A percentile compares a stretch with the other conserved stretches of the same genome.
Evolutionary conservation across 306 rosid species (phyloP).

Genomic region (Vachellia pachyceras): DNA sequence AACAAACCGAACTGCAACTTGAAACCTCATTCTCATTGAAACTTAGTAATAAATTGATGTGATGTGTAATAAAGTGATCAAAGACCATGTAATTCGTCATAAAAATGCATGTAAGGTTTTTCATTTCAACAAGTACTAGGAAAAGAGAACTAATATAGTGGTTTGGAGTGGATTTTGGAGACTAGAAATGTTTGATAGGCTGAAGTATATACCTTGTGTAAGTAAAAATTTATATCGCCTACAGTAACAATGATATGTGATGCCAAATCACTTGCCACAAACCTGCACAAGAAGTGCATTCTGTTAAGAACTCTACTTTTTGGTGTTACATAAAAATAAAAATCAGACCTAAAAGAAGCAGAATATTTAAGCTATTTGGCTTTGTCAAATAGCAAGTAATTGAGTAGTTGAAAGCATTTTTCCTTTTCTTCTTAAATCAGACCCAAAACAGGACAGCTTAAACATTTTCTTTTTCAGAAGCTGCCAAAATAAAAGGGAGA

Average conservation of each 20-base stretch:
- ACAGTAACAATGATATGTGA: slow-evolving; percentile 70
- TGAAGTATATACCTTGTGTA: slow-evolving; percentile 79
- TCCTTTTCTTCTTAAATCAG: slow-evolving; percentile 18
- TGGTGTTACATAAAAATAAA: slow-evolving; percentile 24
- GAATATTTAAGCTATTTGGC: slow-evolving; percentile 2
- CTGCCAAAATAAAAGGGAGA: not conserved
- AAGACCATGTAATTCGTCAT: too few relatives aligned
- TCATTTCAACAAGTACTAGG: not conserved
- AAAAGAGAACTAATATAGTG: slow-evolving; percentile 6
- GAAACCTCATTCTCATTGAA: slow-evolving; percentile 20
- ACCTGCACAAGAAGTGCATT: slow-evolving; percentile 61
- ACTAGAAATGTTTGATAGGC: too few relatives aligned
- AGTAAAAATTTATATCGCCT: slow-evolving; percentile 74
- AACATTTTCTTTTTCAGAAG: not conserved
- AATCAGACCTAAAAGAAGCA: not conserved
- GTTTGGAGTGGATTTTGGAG: not conserved
- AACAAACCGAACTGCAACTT: not conserved
- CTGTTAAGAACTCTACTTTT: slow-evolving; percentile 22
- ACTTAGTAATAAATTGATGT: not conserved
- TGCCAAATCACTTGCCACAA: slow-evolving; percentile 82
- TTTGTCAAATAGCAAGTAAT: not conserved
- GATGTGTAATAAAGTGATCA: not conserved
- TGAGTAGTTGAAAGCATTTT: not conserved
- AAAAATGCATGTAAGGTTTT: not conserved
- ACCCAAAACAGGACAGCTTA: slow-evolving; percentile 3